These are phyloP conservation scores for Phytophthora macrochlamydospora DNA, from an alignment of 352 stramenopile species.

Conservation along the genomic window DNA sequence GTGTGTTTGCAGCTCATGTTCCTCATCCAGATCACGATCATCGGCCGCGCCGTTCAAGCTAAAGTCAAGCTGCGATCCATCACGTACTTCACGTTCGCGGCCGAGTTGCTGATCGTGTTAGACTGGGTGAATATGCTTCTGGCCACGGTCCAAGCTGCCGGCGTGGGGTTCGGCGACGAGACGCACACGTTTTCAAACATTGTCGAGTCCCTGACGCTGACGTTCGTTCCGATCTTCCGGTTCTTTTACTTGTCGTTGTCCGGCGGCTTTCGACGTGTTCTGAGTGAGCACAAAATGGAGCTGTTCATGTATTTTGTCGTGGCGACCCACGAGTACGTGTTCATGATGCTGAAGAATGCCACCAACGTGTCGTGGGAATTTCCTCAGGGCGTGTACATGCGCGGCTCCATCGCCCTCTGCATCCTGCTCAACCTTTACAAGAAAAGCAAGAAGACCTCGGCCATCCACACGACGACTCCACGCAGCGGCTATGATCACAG, in stretches of 20 bases:
- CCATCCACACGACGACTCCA: too few species aligned
- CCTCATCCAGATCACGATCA: slow-evolving; percentile 34
- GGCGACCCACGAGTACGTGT: slow-evolving; percentile 8
- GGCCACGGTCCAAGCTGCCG: slow-evolving; percentile 5
- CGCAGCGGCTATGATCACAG: too few species aligned
- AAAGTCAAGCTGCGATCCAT: slow-evolving; percentile 24
- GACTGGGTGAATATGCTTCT: background rate
- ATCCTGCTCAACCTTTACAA: slow-evolving; percentile 9
- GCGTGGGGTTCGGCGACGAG: slow-evolving; percentile 1
- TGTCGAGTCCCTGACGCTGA: slow-evolving; percentile 9
- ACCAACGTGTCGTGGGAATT: slow-evolving; percentile 13
- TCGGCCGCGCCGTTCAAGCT: slow-evolving; percentile 17
- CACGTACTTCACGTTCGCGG: slow-evolving; percentile 2
- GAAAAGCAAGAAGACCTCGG: too few species aligned
- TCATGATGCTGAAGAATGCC: background rate
- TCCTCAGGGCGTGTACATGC: slow-evolving; percentile 15
- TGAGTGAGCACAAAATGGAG: slow-evolving; percentile 2
- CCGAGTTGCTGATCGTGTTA: slow-evolving; percentile 16
- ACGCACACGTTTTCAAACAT: slow-evolving; percentile 6
- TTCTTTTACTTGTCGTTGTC: slow-evolving; percentile 20
- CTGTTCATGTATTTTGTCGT: slow-evolving; percentile 10
- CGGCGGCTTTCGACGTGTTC: background rate
- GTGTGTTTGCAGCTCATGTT: slow-evolving; percentile 26
- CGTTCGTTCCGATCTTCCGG: slow-evolving; percentile 6
- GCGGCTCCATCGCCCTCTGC: slow-evolving; percentile 9